Conservation (phyloP, 2,329 filamentous ascomycete genomes). For the Xylariaceae sp. region DNA sequence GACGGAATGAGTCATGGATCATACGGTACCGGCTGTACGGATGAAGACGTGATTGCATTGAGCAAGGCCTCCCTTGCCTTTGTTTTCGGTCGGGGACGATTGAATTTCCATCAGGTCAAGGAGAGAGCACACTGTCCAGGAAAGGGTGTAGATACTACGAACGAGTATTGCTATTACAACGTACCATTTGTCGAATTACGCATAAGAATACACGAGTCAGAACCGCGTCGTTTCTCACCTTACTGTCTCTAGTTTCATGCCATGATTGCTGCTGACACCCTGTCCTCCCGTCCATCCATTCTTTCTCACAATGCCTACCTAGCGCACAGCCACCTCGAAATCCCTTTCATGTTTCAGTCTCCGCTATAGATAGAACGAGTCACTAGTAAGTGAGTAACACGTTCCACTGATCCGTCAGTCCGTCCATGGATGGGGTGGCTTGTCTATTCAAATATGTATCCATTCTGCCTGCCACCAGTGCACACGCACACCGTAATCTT, state of each 20-base stretch:
- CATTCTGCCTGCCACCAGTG: too few species aligned
- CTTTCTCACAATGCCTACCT: background rate
- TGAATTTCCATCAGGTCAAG: background rate
- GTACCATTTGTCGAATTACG: background rate
- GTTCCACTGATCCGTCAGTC: background rate
- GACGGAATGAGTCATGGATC: background rate
- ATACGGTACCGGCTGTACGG: background rate
- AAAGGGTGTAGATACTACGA: slow-evolving; percentile 4
- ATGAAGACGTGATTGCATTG: background rate
- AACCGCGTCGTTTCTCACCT: background rate
- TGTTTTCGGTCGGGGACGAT: slow-evolving; percentile 17
- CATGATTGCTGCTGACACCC: background rate
- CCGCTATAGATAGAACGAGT: background rate
- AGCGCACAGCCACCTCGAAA: background rate
- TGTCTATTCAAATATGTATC: too few species aligned
- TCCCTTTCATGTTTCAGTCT: background rate
- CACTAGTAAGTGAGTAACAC: background rate
- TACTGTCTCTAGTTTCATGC: background rate
- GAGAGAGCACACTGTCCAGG: background rate
- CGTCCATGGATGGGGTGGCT: too few species aligned
- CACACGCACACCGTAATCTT: too few species aligned
- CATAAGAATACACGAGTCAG: slow-evolving; percentile 1
- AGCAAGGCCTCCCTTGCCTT: background rate
- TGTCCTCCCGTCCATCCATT: background rate
- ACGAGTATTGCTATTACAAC: too few species aligned